Evolutionary conservation across 805 yeast genomes (phyloP).

Genomic region (Candida quercuum): DNA sequence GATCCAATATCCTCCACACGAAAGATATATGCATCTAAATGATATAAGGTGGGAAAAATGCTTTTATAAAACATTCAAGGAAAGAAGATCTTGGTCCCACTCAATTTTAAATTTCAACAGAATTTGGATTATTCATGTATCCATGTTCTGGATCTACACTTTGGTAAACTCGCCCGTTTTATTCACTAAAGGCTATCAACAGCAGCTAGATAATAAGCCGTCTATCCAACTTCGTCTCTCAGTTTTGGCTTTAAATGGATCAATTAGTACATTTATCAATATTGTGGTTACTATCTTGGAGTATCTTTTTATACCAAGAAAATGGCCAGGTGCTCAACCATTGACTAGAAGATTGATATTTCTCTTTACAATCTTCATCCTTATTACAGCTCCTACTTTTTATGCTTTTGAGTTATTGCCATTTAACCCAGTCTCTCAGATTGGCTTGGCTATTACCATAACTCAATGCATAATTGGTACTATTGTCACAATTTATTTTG

Average conservation of each 20-base stretch:
- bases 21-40: slow-evolving; percentile 50
- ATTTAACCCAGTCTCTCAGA: slow-evolving; percentile 25
- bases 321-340: slow-evolving; percentile 69
- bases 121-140: slow-evolving; percentile 71
- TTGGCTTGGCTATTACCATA: slow-evolving; percentile 41
- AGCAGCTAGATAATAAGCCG: slow-evolving; percentile 54
- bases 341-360: slow-evolving; percentile 41
- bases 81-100: slow-evolving; percentile 74
- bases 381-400: slow-evolving; percentile 46
- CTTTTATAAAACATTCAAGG: slow-evolving; percentile 71
- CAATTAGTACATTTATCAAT: slow-evolving; percentile 52
- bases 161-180: slow-evolving; percentile 62
- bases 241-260: slow-evolving; percentile 63
- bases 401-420: slow-evolving; percentile 41
- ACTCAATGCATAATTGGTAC: slow-evolving; percentile 54
- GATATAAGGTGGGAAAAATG: slow-evolving; percentile 62
- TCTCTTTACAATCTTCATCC: slow-evolving; percentile 34
- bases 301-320: slow-evolving; percentile 59
- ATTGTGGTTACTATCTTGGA: slow-evolving; percentile 54
- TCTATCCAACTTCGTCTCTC: slow-evolving; percentile 48
- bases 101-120: slow-evolving; percentile 68
- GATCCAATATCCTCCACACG: slow-evolving; percentile 37
- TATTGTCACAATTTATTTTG: slow-evolving; percentile 47
- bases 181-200: slow-evolving; percentile 54
- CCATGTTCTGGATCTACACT: slow-evolving; percentile 75